These are phyloP conservation scores for Kazachstania bromeliacearum DNA, from an alignment of 805 yeast genomes.

Conservation along the genomic window DNA sequence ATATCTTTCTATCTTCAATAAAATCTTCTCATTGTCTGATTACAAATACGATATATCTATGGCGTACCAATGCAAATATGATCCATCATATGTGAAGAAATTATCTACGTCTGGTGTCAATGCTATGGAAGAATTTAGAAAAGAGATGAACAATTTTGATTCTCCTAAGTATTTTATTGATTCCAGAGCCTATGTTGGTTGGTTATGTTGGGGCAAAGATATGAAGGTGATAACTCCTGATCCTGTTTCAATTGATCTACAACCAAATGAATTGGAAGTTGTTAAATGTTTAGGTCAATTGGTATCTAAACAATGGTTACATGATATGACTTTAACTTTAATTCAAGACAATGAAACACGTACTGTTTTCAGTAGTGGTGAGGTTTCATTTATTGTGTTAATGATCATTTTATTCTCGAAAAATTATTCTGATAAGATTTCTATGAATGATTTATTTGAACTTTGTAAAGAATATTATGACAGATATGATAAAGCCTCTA, in stretches of 20 bases:
- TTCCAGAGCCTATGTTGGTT: constrained; percentile 48
- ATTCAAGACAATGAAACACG: constrained; percentile 61
- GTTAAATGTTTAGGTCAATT: constrained; percentile 36
- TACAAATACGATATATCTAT: constrained; percentile 40
- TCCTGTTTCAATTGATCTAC: constrained; percentile 31
- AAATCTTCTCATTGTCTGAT: constrained; percentile 37
- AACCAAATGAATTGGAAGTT: constrained; percentile 34
- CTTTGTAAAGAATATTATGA: constrained; percentile 45
- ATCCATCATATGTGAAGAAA: constrained; percentile 32
- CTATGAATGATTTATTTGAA: constrained; percentile 44
- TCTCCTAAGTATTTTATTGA: constrained; percentile 50
- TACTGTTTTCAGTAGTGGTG: constrained; percentile 56
- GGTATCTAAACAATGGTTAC: constrained; percentile 52
- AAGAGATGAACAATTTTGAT: constrained; percentile 42
- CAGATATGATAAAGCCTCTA: constrained; percentile 68
- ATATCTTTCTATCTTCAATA: constrained; percentile 42
- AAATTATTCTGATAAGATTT: constrained; percentile 30
- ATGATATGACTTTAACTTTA: constrained; percentile 39
- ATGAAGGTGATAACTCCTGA: constrained; percentile 33
- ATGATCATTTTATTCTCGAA: constrained; percentile 43
- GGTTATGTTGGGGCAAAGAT: constrained; percentile 67
- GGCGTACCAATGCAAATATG: constrained; percentile 35
- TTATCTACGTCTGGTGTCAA: constrained; percentile 36
- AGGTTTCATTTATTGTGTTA: constrained; percentile 48
- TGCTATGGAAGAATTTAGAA: constrained; percentile 36